These are phyloP conservation scores for Neoscytalidium dimidiatum DNA, from an alignment of 2,329 filamentous ascomycete genomes.

Conservation along the genomic window DNA sequence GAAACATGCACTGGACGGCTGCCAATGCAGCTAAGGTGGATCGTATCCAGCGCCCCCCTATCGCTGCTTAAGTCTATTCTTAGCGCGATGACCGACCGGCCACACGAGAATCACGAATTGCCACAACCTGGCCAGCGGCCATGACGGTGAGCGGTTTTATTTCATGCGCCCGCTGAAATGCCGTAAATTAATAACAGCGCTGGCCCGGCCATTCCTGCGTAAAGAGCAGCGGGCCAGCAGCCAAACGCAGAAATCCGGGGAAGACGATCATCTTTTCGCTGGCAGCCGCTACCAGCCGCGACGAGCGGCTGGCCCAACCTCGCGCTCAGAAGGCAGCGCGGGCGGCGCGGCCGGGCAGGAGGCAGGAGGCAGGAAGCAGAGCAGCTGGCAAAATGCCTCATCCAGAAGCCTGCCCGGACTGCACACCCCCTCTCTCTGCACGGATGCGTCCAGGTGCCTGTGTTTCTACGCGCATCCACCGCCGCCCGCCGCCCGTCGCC, in stretches of 20 bases:
- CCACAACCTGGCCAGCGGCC: not conserved
- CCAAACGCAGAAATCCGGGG: constrained; percentile 7
- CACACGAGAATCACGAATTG: constrained; percentile 17
- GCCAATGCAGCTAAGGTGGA: constrained; percentile 12
- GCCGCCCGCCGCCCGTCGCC: too few relatives aligned
- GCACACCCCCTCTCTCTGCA: not conserved
- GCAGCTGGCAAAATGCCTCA: constrained; percentile 6
- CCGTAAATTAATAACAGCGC: constrained; percentile 8
- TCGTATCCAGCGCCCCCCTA: constrained; percentile 12
- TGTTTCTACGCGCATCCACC: constrained; percentile 9
- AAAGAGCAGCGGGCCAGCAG: not conserved
- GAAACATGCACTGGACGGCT: constrained; percentile 15
- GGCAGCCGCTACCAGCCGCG: not conserved
- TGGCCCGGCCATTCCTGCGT: not conserved
- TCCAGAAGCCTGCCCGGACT: not conserved
- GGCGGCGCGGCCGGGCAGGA: too few relatives aligned
- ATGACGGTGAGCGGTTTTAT: constrained; percentile 10
- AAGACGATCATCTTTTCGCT: constrained; percentile 7
- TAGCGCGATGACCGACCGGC: constrained; percentile 6
- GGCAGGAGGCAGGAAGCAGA: not conserved
- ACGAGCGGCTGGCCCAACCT: not conserved
- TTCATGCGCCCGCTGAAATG: constrained; percentile 1
- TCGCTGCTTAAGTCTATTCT: constrained; percentile 15
- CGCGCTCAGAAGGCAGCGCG: too few relatives aligned
- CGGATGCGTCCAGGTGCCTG: constrained; percentile 4